A percentile compares a stretch with the other conserved stretches of the same genome.
These are phyloP conservation scores for Globisporangium camurandrum DNA, from an alignment of 352 stramenopile species.

Conservation along the genomic window DNA sequence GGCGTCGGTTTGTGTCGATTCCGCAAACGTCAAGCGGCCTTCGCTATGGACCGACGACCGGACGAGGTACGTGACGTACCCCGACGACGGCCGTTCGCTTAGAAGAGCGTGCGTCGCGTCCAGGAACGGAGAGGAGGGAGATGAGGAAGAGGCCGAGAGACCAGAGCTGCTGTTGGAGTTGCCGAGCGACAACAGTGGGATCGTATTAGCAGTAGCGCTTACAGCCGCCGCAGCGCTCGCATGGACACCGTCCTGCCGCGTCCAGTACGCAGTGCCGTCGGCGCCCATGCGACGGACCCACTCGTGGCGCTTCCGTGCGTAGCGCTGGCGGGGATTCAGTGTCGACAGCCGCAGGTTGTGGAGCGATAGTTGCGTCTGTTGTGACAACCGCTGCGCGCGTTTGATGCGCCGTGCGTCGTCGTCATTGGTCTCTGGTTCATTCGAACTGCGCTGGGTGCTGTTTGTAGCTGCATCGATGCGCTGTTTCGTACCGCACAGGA, in stretches of 20 bases:
- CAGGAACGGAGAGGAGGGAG: background rate
- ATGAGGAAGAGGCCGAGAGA: background rate
- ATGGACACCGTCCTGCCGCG: conserved; percentile 39
- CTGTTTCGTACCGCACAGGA: conserved; percentile 73
- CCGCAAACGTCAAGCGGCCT: conserved; percentile 55
- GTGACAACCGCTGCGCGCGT: conserved; percentile 16
- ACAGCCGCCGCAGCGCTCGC: too few relatives aligned
- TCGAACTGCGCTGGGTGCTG: too few relatives aligned
- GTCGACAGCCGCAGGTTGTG: conserved; percentile 40
- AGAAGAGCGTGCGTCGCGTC: background rate
- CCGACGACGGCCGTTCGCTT: conserved; percentile 44
- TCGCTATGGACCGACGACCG: conserved; percentile 52
- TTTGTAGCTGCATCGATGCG: conserved; percentile 31
- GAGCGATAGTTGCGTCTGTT: conserved; percentile 14
- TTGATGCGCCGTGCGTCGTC: conserved; percentile 13
- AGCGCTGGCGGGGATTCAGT: conserved; percentile 68
- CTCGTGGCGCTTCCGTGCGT: conserved; percentile 71
- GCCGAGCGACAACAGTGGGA: background rate
- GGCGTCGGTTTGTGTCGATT: conserved; percentile 49
- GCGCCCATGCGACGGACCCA: conserved; percentile 61
- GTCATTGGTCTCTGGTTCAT: too few relatives aligned
- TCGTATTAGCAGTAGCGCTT: background rate
- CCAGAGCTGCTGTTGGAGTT: background rate
- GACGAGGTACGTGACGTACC: conserved; percentile 66
- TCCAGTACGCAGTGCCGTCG: conserved; percentile 70